These are phyloP conservation scores for Mentha longifolia DNA, from an alignment of 257 asterid species.

Conservation along the genomic window DNA sequence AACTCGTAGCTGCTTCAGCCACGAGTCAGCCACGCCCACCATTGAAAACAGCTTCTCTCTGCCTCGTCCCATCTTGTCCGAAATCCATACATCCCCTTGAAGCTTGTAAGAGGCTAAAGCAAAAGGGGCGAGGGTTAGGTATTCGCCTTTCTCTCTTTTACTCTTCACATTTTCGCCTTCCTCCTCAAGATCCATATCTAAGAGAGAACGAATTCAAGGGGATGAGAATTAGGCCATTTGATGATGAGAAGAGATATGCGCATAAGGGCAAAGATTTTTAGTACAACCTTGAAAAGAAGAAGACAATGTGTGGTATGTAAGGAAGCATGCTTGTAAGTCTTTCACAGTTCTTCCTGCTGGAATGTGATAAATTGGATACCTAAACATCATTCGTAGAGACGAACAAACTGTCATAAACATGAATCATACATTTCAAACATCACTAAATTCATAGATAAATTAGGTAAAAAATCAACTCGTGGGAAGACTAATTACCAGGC, in stretches of 20 bases:
- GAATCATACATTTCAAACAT: not conserved
- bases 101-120: constrained; percentile 73
- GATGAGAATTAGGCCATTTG: not conserved
- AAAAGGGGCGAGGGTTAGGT: constrained; percentile 64
- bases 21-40: constrained; percentile 79
- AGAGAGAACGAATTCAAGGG: not conserved
- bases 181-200: constrained; percentile 49
- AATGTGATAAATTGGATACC: constrained; percentile 90
- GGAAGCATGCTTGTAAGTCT: constrained; percentile 75
- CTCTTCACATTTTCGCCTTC: constrained; percentile 27
- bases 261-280: not conserved
- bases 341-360: constrained; percentile 60
- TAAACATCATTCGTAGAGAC: constrained; percentile 23
- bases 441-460: not conserved
- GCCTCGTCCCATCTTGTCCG: constrained; percentile 45
- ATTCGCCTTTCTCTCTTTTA: constrained; percentile 39
- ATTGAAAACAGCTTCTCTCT: constrained; percentile 63
- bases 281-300: constrained; percentile 76
- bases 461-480: not conserved
- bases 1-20: constrained; percentile 91
- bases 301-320: constrained; percentile 82
- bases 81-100: constrained; percentile 72
- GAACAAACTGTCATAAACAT: not conserved
- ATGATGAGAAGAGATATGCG: not conserved
- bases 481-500: constrained; percentile 57